These are phyloP conservation scores for Lasiosphaeria miniovina DNA, from an alignment of 495 filamentous ascomycete genomes.

Conservation along the genomic window DNA sequence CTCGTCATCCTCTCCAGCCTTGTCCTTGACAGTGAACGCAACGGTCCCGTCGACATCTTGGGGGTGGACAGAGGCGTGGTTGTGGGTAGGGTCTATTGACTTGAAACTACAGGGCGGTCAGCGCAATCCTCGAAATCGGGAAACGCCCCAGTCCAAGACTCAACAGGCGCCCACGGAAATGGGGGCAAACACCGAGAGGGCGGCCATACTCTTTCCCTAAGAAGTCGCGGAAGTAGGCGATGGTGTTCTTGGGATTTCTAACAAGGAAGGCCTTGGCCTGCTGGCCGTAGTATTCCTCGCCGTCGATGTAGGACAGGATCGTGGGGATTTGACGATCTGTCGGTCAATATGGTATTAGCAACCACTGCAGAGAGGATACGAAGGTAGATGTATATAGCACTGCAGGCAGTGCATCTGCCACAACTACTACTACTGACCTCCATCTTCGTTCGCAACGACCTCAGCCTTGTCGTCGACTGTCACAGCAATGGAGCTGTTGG, in stretches of 20 bases:
- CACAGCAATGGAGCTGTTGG: slow-evolving; percentile 92
- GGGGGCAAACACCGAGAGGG: background rate
- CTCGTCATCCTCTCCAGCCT: slow-evolving; percentile 54
- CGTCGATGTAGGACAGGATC: slow-evolving; percentile 87
- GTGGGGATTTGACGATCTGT: slow-evolving; percentile 95
- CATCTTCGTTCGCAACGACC: slow-evolving; percentile 98
- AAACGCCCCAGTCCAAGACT: background rate
- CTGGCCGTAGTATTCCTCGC: slow-evolving; percentile 93
- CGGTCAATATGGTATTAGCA: slow-evolving; percentile 8
- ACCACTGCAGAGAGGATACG: background rate
- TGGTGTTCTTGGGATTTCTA: slow-evolving; percentile 86
- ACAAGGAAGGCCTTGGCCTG: slow-evolving; percentile 92
- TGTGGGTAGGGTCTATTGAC: slow-evolving; percentile 92
- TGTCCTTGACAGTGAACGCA: slow-evolving; percentile 80
- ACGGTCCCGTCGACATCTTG: slow-evolving; percentile 68
- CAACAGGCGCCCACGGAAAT: background rate
- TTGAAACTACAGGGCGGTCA: slow-evolving; percentile 59
- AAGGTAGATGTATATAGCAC: background rate
- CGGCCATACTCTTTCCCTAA: slow-evolving; percentile 77
- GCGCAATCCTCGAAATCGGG: background rate
- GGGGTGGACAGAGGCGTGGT: slow-evolving; percentile 90
- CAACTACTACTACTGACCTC: slow-evolving; percentile 58
- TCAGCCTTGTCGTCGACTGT: slow-evolving; percentile 91
- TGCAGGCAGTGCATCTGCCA: background rate
- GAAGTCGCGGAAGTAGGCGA: slow-evolving; percentile 94